A percentile compares a stretch with the other conserved stretches of the same genome.
phyloP scores from a whole-genome alignment of 768 basidiomycete genomes.

The Cystobasidium ongulense region DNA sequence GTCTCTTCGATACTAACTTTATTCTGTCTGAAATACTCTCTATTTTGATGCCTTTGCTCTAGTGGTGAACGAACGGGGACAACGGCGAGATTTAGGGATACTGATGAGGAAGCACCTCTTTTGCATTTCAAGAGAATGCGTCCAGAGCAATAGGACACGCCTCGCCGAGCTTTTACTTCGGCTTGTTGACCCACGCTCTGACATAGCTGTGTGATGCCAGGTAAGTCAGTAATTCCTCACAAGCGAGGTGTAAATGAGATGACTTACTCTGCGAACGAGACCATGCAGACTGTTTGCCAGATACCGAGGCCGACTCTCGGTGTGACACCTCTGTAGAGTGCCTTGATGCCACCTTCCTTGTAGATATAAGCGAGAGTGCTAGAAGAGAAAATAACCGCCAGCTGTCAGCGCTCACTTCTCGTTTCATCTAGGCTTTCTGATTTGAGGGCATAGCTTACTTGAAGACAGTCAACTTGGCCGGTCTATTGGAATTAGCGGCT shows the following conservation, averaged over 20 bases:
- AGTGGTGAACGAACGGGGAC: no score
- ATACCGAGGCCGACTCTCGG: constrained; percentile 92
- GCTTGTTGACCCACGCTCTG: constrained; percentile 18
- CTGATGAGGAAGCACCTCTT: no score
- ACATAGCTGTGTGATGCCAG: constrained; percentile 14
- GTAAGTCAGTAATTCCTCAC: background rate
- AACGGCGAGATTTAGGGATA: no score
- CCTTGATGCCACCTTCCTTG: constrained; percentile 89
- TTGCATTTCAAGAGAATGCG: no score
- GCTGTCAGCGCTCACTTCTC: background rate
- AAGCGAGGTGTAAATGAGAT: constrained; percentile 49
- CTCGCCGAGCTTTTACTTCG: background rate
- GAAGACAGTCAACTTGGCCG: constrained; percentile 80
- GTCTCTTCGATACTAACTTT: no score
- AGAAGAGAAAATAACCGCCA: background rate
- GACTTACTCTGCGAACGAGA: constrained; percentile 92
- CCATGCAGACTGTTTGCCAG: constrained; percentile 99
- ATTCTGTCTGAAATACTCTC: no score
- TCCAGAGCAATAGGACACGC: background rate
- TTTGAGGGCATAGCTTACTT: constrained; percentile 27
- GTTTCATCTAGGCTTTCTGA: background rate
- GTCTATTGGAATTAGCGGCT: constrained; percentile 58
- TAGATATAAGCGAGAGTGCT: constrained; percentile 92
- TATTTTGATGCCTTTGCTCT: no score
- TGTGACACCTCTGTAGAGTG: constrained; percentile 92